phyloP scores from a whole-genome alignment of 176 grass and related monocot genomes.

The barley (Hordeum vulgare) region MorexV3_pseudomolecules_assembly NC_058523.1:518181215-518181714 shows the following conservation, averaged over 20 bases:
- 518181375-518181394: neutral
- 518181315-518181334: slow-evolving; percentile 64
- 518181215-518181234: slow-evolving; percentile 92
- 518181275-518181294: slow-evolving; percentile 93
- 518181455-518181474: neutral
- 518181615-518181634: slow-evolving; percentile 58
- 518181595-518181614: slow-evolving; percentile 77
- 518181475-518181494: neutral
- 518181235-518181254: slow-evolving; percentile 84
- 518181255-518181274: slow-evolving; percentile 75
- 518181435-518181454: neutral
- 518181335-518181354: neutral
- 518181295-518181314: slow-evolving; percentile 82
- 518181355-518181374: neutral
- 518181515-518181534: slow-evolving; percentile 10
- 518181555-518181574: slow-evolving; percentile 90
- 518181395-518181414: neutral
- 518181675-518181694: slow-evolving; percentile 81
- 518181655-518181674: slow-evolving; percentile 82
- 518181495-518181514: neutral
- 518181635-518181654: slow-evolving; percentile 33
- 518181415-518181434: neutral
- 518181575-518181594: slow-evolving; percentile 80
- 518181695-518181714: slow-evolving; percentile 23
- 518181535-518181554: slow-evolving; percentile 24